Conservation (phyloP, 345 rosid species). For the Citropsis articulata region DNA sequence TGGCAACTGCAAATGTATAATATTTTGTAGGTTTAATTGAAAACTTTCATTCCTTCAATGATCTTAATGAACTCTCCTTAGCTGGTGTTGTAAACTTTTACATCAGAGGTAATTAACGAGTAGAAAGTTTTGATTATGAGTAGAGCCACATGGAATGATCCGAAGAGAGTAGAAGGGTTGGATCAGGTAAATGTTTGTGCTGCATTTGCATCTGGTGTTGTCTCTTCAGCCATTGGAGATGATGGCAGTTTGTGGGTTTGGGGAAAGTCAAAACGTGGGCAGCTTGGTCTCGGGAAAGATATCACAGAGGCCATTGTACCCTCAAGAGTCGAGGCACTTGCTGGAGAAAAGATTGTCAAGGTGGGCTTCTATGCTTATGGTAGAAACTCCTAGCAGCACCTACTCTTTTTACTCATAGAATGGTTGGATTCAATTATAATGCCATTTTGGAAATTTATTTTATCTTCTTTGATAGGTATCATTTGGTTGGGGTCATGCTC, state of each 20-base stretch:
- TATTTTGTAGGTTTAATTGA: neutral
- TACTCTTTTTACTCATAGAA: neutral
- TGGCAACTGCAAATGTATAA: neutral
- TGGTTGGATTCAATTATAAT: neutral
- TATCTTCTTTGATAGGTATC: slow-evolving; percentile 57
- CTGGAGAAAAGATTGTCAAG: slow-evolving; percentile 66
- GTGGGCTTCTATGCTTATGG: slow-evolving; percentile 42
- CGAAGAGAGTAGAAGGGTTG: slow-evolving; percentile 67
- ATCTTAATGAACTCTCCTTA: neutral
- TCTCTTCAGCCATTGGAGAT: slow-evolving; percentile 70
- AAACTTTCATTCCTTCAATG: no score
- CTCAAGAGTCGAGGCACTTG: slow-evolving; percentile 57
- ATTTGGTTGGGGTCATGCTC: slow-evolving; percentile 93
- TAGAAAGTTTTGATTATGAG: slow-evolving; percentile 8
- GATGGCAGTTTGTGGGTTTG: slow-evolving; percentile 96
- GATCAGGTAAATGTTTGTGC: slow-evolving; percentile 46
- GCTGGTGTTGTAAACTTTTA: neutral
- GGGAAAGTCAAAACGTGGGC: slow-evolving; percentile 96
- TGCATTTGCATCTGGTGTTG: slow-evolving; percentile 84
- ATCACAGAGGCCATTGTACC: slow-evolving; percentile 52
- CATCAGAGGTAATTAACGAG: neutral
- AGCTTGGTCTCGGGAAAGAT: slow-evolving; percentile 86
- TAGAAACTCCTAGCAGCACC: neutral
- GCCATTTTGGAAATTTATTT: neutral
- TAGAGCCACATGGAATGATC: slow-evolving; percentile 59